phyloP scores from a whole-genome alignment of 345 rosid genomes.

The Mercurialis annua region DNA sequence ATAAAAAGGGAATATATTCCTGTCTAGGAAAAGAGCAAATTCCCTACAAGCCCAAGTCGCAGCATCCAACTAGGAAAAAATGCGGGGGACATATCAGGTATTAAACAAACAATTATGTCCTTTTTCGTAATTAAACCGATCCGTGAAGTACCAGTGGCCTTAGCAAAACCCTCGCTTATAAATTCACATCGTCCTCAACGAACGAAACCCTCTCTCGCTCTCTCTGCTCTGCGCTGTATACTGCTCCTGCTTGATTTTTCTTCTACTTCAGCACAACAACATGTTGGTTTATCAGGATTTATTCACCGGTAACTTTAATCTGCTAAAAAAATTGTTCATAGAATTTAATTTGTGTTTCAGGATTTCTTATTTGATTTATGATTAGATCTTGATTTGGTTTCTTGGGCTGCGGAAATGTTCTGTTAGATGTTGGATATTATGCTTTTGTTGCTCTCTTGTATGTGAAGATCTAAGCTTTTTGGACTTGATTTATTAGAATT shows the following conservation, averaged over 20 bases:
- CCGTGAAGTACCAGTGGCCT: not conserved
- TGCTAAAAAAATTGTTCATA: no score
- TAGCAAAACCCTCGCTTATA: slow-evolving; percentile 46
- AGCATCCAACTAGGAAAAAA: not conserved
- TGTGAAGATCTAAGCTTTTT: slow-evolving; percentile 1
- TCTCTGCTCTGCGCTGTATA: slow-evolving; percentile 13
- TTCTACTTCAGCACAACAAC: slow-evolving; percentile 38
- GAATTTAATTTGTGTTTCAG: not conserved
- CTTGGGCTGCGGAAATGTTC: not conserved
- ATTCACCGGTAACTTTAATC: slow-evolving; percentile 47
- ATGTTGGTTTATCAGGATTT: slow-evolving; percentile 97
- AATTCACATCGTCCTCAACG: rapidly evolving
- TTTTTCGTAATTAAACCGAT: slow-evolving; percentile 9
- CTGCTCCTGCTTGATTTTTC: slow-evolving; percentile 31
- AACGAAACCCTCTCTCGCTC: slow-evolving; percentile 5
- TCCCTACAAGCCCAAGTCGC: not conserved
- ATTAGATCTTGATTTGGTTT: not conserved
- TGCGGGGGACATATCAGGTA: slow-evolving; percentile 16
- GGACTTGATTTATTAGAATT: not conserved
- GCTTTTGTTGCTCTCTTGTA: not conserved
- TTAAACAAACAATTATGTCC: not conserved
- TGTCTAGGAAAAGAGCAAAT: not conserved
- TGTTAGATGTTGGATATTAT: not conserved
- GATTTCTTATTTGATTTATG: not conserved
- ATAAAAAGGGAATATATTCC: not conserved